phyloP scores from a whole-genome alignment of 345 rosid genomes.

The Cardamine resedifolia region DNA sequence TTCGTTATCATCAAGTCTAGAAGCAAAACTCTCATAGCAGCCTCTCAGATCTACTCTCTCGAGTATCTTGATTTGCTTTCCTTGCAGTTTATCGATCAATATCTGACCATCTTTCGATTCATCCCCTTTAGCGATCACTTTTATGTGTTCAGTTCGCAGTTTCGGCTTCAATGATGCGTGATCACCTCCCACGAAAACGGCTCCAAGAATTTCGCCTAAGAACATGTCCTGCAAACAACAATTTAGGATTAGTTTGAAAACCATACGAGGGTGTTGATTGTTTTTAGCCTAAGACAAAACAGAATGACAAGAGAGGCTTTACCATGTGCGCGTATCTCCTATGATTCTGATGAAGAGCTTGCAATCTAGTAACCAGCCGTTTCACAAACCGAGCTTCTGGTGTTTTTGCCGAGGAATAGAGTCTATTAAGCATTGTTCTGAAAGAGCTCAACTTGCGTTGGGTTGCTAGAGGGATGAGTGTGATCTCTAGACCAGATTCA shows the following conservation, averaged over 20 bases:
- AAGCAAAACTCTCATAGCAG: conserved; percentile 47
- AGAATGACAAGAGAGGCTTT: conserved; percentile 13
- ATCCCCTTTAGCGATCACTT: conserved; percentile 53
- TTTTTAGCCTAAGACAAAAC: not conserved
- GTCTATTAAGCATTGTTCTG: conserved; percentile 36
- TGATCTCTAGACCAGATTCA: conserved; percentile 59
- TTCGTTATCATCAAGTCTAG: conserved; percentile 43
- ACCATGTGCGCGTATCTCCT: conserved; percentile 69
- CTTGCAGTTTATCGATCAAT: conserved; percentile 40
- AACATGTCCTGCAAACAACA: conserved; percentile 59
- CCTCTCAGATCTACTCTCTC: conserved; percentile 45
- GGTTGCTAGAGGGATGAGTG: conserved; percentile 63
- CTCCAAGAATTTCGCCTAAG: conserved; percentile 84
- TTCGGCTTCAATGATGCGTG: conserved; percentile 43
- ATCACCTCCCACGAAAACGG: conserved; percentile 52
- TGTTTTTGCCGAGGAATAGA: conserved; percentile 41
- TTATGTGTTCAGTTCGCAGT: conserved; percentile 43
- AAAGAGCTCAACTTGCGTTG: conserved; percentile 59
- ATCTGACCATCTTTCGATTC: conserved; percentile 62
- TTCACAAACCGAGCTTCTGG: conserved; percentile 57
- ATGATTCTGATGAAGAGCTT: conserved; percentile 48
- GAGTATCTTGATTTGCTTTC: conserved; percentile 50
- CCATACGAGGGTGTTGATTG: not conserved
- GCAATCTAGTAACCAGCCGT: conserved; percentile 54
- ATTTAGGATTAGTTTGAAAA: conserved; percentile 1